These are phyloP conservation scores for Saccharomycodes ludwigii DNA, from an alignment of 805 yeast genomes.

Conservation along the genomic window DNA sequence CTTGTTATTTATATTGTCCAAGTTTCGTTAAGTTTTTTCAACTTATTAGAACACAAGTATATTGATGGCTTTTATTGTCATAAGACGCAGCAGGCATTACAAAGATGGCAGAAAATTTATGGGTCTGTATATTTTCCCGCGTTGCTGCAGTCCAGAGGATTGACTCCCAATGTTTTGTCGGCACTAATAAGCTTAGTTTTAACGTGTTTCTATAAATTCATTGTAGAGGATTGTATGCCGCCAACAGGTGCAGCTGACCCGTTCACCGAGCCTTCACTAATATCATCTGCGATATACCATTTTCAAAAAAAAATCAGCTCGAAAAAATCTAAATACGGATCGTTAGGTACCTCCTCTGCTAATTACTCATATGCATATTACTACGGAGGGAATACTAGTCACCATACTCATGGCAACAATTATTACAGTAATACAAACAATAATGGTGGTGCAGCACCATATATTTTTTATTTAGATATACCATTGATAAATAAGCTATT, in stretches of 20 bases:
- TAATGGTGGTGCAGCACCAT: no score
- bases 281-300: conserved; percentile 47
- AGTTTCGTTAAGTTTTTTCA: conserved; percentile 65
- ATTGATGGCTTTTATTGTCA: conserved; percentile 83
- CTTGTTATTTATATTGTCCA: conserved; percentile 60
- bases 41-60: conserved; percentile 48
- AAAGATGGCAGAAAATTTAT: conserved; percentile 70
- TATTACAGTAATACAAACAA: not conserved
- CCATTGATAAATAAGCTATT: conserved; percentile 39
- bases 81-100: conserved; percentile 58
- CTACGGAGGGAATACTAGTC: no score
- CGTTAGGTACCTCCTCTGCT: no score
- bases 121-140: conserved; percentile 36
- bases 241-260: conserved; percentile 56
- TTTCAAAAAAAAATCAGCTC: conserved; percentile 65
- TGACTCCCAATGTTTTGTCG: conserved; percentile 20
- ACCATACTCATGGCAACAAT: not conserved
- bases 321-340: conserved; percentile 19
- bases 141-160: conserved; percentile 5
- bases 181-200: conserved; percentile 70
- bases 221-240: conserved; percentile 46
- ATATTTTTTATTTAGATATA: conserved; percentile 41
- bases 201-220: conserved; percentile 52
- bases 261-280: conserved; percentile 56
- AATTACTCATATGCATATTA: no score